A percentile compares a stretch with the other conserved stretches of the same genome.
Conservation (phyloP, 768 basidiomycete species). For the Lactifluus subvellereus region DNA sequence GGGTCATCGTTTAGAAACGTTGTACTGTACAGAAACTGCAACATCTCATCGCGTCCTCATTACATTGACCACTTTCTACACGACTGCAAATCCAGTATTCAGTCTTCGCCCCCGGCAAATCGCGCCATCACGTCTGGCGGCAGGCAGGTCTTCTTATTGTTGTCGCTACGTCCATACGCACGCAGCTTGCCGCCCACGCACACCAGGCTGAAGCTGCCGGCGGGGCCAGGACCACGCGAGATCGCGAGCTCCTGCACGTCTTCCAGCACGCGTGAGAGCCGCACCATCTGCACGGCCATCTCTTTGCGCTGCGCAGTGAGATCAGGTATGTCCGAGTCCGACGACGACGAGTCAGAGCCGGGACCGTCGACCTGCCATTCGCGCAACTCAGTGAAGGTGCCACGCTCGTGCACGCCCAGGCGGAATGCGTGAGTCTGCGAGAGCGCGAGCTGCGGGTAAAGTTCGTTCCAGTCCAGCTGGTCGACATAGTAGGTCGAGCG, state of each 20-base stretch:
- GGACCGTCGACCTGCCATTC: slow-evolving; percentile 34
- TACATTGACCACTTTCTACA: no score
- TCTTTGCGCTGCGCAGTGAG: neutral
- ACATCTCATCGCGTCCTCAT: no score
- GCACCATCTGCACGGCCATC: slow-evolving; percentile 3
- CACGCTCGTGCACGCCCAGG: slow-evolving; percentile 51
- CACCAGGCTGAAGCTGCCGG: slow-evolving; percentile 9
- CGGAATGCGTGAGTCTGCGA: slow-evolving; percentile 61
- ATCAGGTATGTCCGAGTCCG: neutral
- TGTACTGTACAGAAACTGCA: no score
- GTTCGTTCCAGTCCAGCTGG: slow-evolving; percentile 49
- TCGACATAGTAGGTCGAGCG: slow-evolving; percentile 24
- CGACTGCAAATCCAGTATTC: neutral
- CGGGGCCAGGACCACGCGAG: slow-evolving; percentile 11
- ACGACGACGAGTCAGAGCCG: neutral
- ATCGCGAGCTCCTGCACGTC: slow-evolving; percentile 16
- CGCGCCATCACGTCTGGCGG: slow-evolving; percentile 5
- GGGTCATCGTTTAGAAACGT: no score
- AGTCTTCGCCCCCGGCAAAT: neutral
- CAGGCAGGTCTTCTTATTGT: slow-evolving; percentile 2
- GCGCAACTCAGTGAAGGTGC: slow-evolving; percentile 45
- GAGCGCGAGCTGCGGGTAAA: slow-evolving; percentile 61
- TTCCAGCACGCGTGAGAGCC: slow-evolving; percentile 16
- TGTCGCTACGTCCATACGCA: slow-evolving; percentile 2
- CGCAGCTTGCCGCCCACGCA: slow-evolving; percentile 1